Conservation (phyloP, 129 eudicot genomes). For the Flaveria bidentis region DNA sequence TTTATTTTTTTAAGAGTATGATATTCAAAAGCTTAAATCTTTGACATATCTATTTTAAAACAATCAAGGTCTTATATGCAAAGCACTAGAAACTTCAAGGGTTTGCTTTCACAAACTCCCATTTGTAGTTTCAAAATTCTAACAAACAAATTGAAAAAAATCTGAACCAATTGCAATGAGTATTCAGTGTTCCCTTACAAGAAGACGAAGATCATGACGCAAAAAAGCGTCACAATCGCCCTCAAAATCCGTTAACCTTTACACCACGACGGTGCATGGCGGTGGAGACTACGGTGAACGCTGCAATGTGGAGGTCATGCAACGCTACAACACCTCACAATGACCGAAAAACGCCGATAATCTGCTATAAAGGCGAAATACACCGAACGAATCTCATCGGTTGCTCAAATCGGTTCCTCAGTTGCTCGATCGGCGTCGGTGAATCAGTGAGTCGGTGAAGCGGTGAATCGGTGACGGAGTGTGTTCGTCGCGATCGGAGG, state of each 20-base stretch:
- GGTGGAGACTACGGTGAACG: background rate
- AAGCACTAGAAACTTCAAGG: too few species aligned
- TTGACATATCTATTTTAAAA: too few species aligned
- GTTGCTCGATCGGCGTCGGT: background rate
- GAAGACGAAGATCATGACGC: slow-evolving; percentile 26
- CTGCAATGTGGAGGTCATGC: slow-evolving; percentile 31
- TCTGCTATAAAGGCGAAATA: background rate
- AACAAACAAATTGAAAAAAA: background rate
- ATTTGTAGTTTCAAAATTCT: too few species aligned
- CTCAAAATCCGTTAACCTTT: slow-evolving; percentile 15
- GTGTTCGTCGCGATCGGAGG: background rate
- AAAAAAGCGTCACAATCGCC: background rate
- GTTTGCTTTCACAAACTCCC: too few species aligned
- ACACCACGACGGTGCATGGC: slow-evolving; percentile 25
- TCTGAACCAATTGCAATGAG: background rate
- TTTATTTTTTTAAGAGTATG: too few species aligned
- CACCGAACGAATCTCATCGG: slow-evolving; percentile 4
- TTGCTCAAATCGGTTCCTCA: background rate
- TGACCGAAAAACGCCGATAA: background rate
- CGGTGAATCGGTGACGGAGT: background rate
- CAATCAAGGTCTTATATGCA: too few species aligned
- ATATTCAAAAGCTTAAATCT: too few species aligned
- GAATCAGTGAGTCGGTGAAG: too few species aligned
- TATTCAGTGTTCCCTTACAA: background rate
- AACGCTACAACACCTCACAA: background rate